phyloP scores from a whole-genome alignment of 75 land plant genomes.

The Pinus taeda region DNA sequence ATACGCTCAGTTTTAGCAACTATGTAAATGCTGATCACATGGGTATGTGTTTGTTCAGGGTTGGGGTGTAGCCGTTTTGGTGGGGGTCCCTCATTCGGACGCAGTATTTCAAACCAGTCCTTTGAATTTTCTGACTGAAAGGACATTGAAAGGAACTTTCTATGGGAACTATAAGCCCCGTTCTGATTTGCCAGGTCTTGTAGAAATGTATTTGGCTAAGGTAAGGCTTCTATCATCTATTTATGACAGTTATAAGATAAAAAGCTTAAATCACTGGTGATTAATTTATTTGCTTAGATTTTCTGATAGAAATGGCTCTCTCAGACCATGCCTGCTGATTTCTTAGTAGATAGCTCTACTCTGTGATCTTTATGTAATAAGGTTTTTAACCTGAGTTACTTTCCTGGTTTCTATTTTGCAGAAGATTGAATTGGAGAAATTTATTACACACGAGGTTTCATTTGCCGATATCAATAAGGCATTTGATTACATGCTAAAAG shows the following conservation, averaged over 20 bases:
- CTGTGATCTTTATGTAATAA: background rate
- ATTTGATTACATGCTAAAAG: slow-evolving; percentile 57
- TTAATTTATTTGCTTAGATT: too few species aligned
- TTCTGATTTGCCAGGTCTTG: slow-evolving; percentile 37
- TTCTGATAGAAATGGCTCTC: background rate
- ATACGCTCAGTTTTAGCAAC: too few species aligned
- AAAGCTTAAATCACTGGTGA: too few species aligned
- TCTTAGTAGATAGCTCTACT: background rate
- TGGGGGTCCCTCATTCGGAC: slow-evolving; percentile 17
- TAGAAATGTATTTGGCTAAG: slow-evolving; percentile 48
- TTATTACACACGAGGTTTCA: slow-evolving; percentile 67
- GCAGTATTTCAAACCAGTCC: slow-evolving; percentile 18
- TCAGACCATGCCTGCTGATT: background rate
- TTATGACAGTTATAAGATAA: background rate
- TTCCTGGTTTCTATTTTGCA: slow-evolving; percentile 17
- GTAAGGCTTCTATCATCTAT: slow-evolving; percentile 14
- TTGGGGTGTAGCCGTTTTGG: slow-evolving; percentile 29
- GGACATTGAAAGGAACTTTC: slow-evolving; percentile 36
- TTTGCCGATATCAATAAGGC: slow-evolving; percentile 88
- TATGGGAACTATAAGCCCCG: slow-evolving; percentile 43
- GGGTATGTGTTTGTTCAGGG: slow-evolving; percentile 14
- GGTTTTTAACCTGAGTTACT: too few species aligned
- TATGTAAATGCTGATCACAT: too few species aligned
- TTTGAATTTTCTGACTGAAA: slow-evolving; percentile 23
- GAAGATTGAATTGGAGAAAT: slow-evolving; percentile 80